These are phyloP conservation scores for Pterulicium gracile DNA, from an alignment of 1,284 basidiomycete genomes.

Conservation along the genomic window DNA sequence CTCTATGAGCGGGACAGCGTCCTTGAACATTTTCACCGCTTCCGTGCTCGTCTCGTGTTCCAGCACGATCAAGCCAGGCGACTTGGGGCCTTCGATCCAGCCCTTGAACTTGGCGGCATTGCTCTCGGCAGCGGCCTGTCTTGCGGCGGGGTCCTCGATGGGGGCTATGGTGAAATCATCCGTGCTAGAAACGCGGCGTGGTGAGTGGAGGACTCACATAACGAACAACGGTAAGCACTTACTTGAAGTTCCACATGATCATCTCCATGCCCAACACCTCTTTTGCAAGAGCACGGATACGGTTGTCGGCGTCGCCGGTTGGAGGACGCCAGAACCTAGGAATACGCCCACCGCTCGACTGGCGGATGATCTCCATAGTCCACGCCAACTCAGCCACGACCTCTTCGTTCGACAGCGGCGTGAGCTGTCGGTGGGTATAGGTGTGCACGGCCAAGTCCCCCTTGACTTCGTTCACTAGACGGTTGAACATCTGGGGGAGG, in stretches of 20 bases:
- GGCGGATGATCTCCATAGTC: constrained; percentile 74
- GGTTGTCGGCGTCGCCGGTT: constrained; percentile 58
- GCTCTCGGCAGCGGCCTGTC: constrained; percentile 33
- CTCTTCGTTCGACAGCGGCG: constrained; percentile 58
- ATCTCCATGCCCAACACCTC: constrained; percentile 62
- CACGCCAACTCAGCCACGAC: constrained; percentile 75
- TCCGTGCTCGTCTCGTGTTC: constrained; percentile 71
- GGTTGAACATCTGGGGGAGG: constrained; percentile 42
- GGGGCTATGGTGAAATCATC: constrained; percentile 60
- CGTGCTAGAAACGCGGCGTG: constrained; percentile 40
- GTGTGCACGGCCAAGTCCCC: constrained; percentile 74
- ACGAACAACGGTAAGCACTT: constrained; percentile 14
- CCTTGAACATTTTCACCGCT: constrained; percentile 61
- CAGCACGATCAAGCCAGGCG: constrained; percentile 70
- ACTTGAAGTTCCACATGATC: constrained; percentile 79
- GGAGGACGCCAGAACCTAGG: constrained; percentile 1
- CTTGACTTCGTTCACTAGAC: constrained; percentile 35
- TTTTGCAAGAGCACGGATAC: constrained; percentile 64
- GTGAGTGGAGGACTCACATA: constrained; percentile 8
- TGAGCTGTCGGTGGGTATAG: constrained; percentile 76
- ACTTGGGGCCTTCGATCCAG: constrained; percentile 30
- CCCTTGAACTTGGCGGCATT: constrained; percentile 4
- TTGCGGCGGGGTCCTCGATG: no score
- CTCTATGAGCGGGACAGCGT: constrained; percentile 53
- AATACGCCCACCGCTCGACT: constrained; percentile 60